Conservation (phyloP, 1,284 basidiomycete species). For the Phellinidium pouzarii region DNA sequence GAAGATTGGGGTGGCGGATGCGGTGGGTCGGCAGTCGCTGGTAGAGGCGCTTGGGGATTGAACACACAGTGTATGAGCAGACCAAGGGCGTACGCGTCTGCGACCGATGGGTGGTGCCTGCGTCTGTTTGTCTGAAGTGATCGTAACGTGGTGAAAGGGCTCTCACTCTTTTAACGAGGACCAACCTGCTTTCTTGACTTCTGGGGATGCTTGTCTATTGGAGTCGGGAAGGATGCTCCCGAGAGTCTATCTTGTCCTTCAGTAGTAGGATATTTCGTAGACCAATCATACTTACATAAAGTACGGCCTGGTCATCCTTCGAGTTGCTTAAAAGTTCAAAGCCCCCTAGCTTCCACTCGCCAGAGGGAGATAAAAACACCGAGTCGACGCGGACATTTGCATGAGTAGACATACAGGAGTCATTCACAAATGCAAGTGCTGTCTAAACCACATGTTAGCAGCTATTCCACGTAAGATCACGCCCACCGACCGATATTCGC, state of each 20-base stretch:
- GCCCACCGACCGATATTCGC: slow-evolving; percentile 72
- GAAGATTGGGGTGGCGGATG: slow-evolving; percentile 68
- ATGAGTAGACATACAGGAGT: slow-evolving; percentile 80
- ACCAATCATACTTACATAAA: slow-evolving; percentile 59
- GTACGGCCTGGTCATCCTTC: slow-evolving; percentile 66
- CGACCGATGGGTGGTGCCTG: slow-evolving; percentile 65
- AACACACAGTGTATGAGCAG: slow-evolving; percentile 81
- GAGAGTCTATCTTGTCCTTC: slow-evolving; percentile 49
- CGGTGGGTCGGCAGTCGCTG: slow-evolving; percentile 61
- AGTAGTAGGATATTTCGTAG: slow-evolving; percentile 18
- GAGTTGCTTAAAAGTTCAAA: slow-evolving; percentile 86
- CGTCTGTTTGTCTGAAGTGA: not conserved
- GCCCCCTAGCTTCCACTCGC: slow-evolving; percentile 95
- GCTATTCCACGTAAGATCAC: not conserved
- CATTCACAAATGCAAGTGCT: slow-evolving; percentile 88
- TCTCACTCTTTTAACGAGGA: slow-evolving; percentile 73
- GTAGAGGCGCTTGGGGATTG: slow-evolving; percentile 71
- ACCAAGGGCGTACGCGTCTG: slow-evolving; percentile 84
- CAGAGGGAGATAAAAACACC: slow-evolving; percentile 85
- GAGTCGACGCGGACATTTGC: slow-evolving; percentile 77
- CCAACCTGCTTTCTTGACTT: slow-evolving; percentile 91
- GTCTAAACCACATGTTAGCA: slow-evolving; percentile 42
- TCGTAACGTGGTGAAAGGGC: not conserved
- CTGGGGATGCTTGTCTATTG: slow-evolving; percentile 64
- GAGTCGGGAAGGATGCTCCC: slow-evolving; percentile 62